These are phyloP conservation scores for Castanea crenata DNA, from an alignment of 306 rosid species.

Conservation along the genomic window DNA sequence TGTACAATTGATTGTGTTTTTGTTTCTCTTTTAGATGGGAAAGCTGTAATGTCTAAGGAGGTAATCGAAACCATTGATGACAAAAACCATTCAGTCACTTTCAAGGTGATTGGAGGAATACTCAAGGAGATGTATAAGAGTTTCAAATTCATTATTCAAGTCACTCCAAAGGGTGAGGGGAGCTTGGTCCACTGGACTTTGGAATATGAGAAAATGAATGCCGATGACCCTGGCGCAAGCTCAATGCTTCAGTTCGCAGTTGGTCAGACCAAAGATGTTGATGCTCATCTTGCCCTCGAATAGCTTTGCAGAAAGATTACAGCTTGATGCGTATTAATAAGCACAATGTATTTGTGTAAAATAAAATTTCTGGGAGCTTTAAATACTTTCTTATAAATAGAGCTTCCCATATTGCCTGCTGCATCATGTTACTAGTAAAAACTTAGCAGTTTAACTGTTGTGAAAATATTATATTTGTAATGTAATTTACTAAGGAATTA, in stretches of 20 bases:
- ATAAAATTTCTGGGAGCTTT: too few species aligned
- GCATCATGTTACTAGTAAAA: too few species aligned
- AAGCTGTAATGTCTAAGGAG: conserved; percentile 23
- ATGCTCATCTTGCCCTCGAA: conserved; percentile 3
- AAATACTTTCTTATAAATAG: too few species aligned
- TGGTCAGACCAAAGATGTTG: conserved; percentile 22
- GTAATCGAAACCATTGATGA: conserved; percentile 29
- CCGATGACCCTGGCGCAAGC: conserved; percentile 18
- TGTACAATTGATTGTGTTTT: too few species aligned
- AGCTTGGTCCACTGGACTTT: conserved; percentile 26
- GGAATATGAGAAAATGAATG: conserved; percentile 37
- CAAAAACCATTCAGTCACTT: conserved; percentile 24
- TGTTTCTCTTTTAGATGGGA: conserved; percentile 16
- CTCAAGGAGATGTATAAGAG: conserved; percentile 16
- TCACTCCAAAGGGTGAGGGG: conserved; percentile 17
- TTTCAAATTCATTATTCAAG: background rate
- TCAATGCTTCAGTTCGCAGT: background rate
- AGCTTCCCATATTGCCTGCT: too few species aligned
- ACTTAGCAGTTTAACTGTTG: too few species aligned
- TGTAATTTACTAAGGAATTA: too few species aligned
- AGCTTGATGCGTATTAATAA: too few species aligned
- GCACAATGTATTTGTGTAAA: too few species aligned
- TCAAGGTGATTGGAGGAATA: conserved; percentile 31
- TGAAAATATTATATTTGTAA: too few species aligned
- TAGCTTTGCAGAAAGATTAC: background rate